Percentiles rank a stretch among this genome's conserved stretches.
phyloP scores from a whole-genome alignment of 495 filamentous ascomycete species.

The Hypoxylon perforatum region DNA sequence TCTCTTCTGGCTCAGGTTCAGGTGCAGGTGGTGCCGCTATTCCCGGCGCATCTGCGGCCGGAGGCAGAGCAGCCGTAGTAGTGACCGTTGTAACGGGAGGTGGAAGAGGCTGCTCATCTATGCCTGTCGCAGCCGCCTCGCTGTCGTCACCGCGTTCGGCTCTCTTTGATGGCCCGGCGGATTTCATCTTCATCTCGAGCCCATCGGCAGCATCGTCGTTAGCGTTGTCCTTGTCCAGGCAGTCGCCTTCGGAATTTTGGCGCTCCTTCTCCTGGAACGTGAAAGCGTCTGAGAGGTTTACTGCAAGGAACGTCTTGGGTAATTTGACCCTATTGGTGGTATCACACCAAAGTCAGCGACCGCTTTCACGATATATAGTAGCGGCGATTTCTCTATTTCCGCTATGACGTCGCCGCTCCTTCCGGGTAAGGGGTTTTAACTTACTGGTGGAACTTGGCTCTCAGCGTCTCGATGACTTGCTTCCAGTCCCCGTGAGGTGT shows the following conservation, averaged over 20 bases:
- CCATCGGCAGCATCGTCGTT: constrained; percentile 38
- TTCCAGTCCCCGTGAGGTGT: constrained; percentile 97
- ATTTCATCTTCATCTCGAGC: constrained; percentile 51
- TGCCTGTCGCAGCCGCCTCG: constrained; percentile 13
- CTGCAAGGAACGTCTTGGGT: constrained; percentile 90
- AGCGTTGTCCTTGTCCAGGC: constrained; percentile 41
- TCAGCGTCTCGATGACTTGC: constrained; percentile 89
- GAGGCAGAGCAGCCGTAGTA: constrained; percentile 41
- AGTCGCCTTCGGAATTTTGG: constrained; percentile 50
- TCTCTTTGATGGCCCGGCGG: constrained; percentile 8
- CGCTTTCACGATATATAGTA: constrained; percentile 6
- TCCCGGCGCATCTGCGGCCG: constrained; percentile 41
- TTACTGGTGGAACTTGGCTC: constrained; percentile 94
- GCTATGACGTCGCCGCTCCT: constrained; percentile 20
- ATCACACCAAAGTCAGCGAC: constrained; percentile 16
- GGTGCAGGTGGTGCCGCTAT: too few species aligned
- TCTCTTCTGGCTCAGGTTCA: constrained; percentile 33
- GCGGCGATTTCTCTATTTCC: constrained; percentile 1
- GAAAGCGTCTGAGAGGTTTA: constrained; percentile 83
- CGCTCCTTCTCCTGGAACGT: constrained; percentile 63
- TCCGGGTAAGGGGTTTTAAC: constrained; percentile 50
- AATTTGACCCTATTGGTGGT: constrained; percentile 81
- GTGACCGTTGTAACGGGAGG: constrained; percentile 37
- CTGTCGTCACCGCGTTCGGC: constrained; percentile 34
- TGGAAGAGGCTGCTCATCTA: constrained; percentile 35